Percentiles rank a stretch among this genome's conserved stretches.
These are phyloP conservation scores for Iris pallida DNA, from an alignment of 116 monocot species.

Conservation along the genomic window DNA sequence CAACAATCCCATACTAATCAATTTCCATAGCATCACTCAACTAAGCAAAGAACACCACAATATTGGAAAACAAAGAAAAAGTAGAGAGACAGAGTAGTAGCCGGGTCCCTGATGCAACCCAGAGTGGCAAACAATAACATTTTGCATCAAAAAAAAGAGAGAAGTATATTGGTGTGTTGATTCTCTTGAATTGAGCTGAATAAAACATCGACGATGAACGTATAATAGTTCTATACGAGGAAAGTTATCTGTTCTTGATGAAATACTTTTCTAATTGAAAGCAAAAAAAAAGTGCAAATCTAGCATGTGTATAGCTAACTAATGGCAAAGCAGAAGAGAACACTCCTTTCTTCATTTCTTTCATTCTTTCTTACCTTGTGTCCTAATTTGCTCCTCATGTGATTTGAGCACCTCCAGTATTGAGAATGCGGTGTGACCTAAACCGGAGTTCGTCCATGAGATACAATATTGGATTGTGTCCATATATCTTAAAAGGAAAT, in stretches of 20 bases:
- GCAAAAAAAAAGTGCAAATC: background rate
- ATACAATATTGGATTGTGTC: too few relatives aligned
- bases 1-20: conserved; percentile 18
- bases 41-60: background rate
- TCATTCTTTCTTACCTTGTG: conserved; percentile 1
- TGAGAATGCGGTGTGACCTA: too few relatives aligned
- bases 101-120: conserved; percentile 12
- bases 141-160: too few relatives aligned
- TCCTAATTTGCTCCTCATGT: background rate
- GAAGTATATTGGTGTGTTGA: too few relatives aligned
- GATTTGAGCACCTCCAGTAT: background rate
- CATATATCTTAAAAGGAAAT: too few relatives aligned
- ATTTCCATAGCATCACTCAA: conserved; percentile 12
- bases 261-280: too few relatives aligned
- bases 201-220: too few relatives aligned
- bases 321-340: background rate
- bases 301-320: conserved; percentile 3
- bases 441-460: too few relatives aligned
- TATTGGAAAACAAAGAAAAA: conserved; percentile 12
- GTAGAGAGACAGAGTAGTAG: conserved; percentile 6
- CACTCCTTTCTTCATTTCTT: background rate
- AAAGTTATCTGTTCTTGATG: too few relatives aligned
- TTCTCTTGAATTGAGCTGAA: too few relatives aligned
- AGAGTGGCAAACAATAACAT: conserved; percentile 15
- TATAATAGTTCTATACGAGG: too few relatives aligned